A percentile compares a stretch with the other conserved stretches of the same genome.
Conservation (phyloP, 306 rosid species). For the Cucumis sativus region DNA sequence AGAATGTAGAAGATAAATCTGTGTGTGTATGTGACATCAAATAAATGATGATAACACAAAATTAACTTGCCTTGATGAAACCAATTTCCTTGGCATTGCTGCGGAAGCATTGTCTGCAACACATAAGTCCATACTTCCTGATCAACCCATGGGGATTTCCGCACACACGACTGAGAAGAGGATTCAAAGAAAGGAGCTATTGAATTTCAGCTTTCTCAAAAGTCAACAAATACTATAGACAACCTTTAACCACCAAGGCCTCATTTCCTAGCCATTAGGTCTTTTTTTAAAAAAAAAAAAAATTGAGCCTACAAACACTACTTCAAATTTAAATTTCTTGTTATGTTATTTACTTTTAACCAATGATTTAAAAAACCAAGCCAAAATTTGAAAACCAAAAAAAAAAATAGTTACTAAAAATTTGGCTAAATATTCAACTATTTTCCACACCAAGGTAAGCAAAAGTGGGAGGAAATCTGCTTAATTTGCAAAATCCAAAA, state of each 20-base stretch:
- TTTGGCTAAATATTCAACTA: too few species aligned
- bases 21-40: not conserved
- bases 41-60: not conserved
- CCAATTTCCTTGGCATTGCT: conserved; percentile 98
- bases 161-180: conserved; percentile 29
- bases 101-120: conserved; percentile 97
- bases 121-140: conserved; percentile 87
- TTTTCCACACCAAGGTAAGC: too few species aligned
- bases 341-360: too few species aligned
- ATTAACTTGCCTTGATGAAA: conserved; percentile 55
- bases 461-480: too few species aligned
- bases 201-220: not conserved
- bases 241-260: not conserved
- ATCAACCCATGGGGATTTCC: conserved; percentile 87
- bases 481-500: too few species aligned
- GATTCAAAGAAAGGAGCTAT: not conserved
- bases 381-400: too few species aligned
- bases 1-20: not conserved
- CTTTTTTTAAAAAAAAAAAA: too few species aligned
- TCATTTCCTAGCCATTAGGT: too few species aligned
- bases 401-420: too few species aligned
- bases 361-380: too few species aligned
- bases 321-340: too few species aligned
- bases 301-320: too few species aligned
- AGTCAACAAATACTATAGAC: not conserved